Evolutionary conservation across 108 stramenopile genomes (phyloP), one percentile per base, ranked within the genome.

Genomic region (Phaeodactylum tricornutum): DNA sequence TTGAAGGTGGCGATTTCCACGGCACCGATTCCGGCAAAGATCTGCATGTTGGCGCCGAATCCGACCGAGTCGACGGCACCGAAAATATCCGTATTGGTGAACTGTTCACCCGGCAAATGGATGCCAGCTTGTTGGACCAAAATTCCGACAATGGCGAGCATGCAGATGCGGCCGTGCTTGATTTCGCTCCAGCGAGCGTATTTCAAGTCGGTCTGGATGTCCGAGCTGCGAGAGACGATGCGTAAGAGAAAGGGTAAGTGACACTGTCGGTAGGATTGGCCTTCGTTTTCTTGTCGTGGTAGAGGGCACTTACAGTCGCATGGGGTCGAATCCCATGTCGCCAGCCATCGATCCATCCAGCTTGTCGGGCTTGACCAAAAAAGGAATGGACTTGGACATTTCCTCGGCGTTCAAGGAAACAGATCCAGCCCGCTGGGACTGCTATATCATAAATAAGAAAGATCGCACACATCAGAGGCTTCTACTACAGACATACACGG

Each of bases 321-420:
- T 91, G 55, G 96, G 96, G 67, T 97, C 96, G 56, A 92, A 92
- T 26, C 96, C 96, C 57, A 91, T 81, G 53, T 97, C 96, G 32
- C 92, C 94, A 17, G 93, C 71, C 81, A 95, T 80, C 47, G 89
- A 81, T 55, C 94, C 94, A 59, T 95, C 93, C 17, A 97, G 83
- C 62, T 93, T 84, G 39, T 79, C 81, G 24, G 93, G 96, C 55
- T 74, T 64, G 66, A 82, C 77, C 55, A 95, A 77, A 75, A 95
- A 94, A 35, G 96, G 94, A 47, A 97, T 79, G 45, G 96, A 75
- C 65, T 75, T 72, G 65, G 81, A 83, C 70, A 90, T 75, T 61
- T 77, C 78, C 36, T 74, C 73, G 19, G 77, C 77, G 48, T 82
- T 75, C 51, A 90, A 67, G 17, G 76, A 49, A 38, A 83, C 78